phyloP scores from a whole-genome alignment of 371 early-diverging fungal genomes.

The Fennellomyces sp. region DNA sequence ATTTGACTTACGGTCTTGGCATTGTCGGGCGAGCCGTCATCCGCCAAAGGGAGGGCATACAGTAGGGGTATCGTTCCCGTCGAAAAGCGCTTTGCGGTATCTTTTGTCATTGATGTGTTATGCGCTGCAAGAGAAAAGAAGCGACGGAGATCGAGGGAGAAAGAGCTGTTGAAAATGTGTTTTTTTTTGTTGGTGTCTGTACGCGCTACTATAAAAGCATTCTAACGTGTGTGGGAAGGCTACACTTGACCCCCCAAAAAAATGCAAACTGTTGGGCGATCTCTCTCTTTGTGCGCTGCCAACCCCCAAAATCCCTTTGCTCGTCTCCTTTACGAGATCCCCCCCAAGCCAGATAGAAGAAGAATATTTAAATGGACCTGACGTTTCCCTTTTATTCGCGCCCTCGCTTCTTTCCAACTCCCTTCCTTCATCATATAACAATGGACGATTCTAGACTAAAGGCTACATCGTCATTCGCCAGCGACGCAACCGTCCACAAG shows the following conservation, averaged over 20 bases:
- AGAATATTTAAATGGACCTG: slow-evolving; percentile 8
- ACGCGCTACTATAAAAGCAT: no score
- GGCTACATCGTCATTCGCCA: slow-evolving; percentile 18
- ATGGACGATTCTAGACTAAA: slow-evolving; percentile 18
- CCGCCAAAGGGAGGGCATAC: slow-evolving; percentile 54
- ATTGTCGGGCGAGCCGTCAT: slow-evolving; percentile 59
- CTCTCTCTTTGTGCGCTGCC: background rate
- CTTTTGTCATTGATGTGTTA: slow-evolving; percentile 5
- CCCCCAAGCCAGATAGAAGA: background rate
- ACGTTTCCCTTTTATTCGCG: slow-evolving; percentile 1
- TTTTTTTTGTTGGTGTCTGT: slow-evolving; percentile 3
- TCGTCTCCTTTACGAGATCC: background rate
- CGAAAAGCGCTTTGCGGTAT: background rate
- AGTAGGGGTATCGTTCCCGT: slow-evolving; percentile 19
- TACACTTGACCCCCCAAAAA: background rate
- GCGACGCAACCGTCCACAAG: slow-evolving; percentile 16
- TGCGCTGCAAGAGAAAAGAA: background rate
- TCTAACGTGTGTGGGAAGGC: no score
- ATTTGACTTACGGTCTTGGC: slow-evolving; percentile 53
- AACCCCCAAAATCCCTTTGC: background rate
- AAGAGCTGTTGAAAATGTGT: background rate
- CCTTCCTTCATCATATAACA: background rate
- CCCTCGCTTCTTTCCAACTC: background rate
- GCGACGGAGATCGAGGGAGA: slow-evolving; percentile 5
- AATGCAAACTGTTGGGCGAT: background rate